Percentiles rank a stretch among this genome's conserved stretches.
phyloP scores from a whole-genome alignment of 163 green algal genomes.

The Scenedesmus sp. region DNA sequence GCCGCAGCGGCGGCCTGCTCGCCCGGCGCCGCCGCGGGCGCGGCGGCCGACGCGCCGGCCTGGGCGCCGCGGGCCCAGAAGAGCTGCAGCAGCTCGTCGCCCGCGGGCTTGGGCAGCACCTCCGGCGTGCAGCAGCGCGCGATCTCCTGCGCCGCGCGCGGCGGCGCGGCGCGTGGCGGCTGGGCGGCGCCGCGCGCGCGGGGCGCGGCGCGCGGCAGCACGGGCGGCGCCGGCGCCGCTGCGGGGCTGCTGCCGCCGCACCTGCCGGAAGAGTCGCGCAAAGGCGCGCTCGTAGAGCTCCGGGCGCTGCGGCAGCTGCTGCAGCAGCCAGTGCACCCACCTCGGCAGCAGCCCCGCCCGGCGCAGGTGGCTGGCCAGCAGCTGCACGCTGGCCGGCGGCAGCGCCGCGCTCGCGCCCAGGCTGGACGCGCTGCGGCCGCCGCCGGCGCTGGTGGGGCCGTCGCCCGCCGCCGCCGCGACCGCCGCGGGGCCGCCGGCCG shows the following conservation, averaged over 20 bases:
- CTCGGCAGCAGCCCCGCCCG: constrained; percentile 65
- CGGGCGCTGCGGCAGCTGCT: constrained; percentile 56
- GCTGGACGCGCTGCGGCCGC: background rate
- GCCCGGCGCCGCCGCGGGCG: background rate
- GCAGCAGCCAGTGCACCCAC: constrained; percentile 77
- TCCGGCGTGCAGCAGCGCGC: constrained; percentile 24
- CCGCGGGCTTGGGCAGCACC: constrained; percentile 1
- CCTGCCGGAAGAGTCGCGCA: constrained; percentile 52
- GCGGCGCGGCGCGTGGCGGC: too few species aligned
- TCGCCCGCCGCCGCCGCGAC: background rate
- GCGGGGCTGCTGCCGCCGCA: too few species aligned
- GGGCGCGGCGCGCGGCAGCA: too few species aligned
- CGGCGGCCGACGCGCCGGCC: background rate
- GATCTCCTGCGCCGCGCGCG: constrained; percentile 30
- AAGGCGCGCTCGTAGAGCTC: constrained; percentile 79
- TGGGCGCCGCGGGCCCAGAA: constrained; percentile 52
- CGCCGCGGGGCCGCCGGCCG: constrained; percentile 7
- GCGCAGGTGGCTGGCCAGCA: constrained; percentile 60
- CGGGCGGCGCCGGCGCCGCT: too few species aligned
- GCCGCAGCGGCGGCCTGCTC: background rate
- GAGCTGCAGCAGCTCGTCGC: constrained; percentile 44
- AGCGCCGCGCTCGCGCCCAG: constrained; percentile 2
- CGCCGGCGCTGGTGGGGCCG: background rate
- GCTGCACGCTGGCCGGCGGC: constrained; percentile 58
- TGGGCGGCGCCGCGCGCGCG: too few species aligned